These are phyloP conservation scores for Kickxella alabastrina DNA, from an alignment of 192 early-diverging fungal genomes.

Conservation along the genomic window DNA sequence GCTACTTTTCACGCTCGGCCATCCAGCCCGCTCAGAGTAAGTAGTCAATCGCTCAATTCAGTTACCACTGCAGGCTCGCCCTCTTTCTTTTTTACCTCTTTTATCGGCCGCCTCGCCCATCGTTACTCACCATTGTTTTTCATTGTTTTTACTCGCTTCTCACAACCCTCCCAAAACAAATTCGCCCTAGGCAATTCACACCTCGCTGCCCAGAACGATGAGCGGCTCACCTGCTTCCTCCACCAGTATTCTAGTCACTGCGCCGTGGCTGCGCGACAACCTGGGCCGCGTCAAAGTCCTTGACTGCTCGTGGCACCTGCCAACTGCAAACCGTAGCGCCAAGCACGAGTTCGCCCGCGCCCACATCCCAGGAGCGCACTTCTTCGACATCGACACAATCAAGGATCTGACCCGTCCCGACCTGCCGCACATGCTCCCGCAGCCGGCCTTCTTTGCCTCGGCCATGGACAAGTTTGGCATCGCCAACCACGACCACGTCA, in stretches of 20 bases:
- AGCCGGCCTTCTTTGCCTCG: slow-evolving; percentile 63
- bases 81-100: too few species aligned
- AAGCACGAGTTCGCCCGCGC: slow-evolving; percentile 65
- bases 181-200: too few species aligned
- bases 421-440: slow-evolving; percentile 92
- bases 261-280: slow-evolving; percentile 60
- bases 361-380: slow-evolving; percentile 69
- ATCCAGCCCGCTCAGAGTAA: too few species aligned
- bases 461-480: slow-evolving; percentile 74
- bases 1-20: too few species aligned
- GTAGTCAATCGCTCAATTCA: too few species aligned
- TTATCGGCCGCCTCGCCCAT: too few species aligned
- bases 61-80: too few species aligned
- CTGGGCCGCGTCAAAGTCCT: slow-evolving; percentile 65
- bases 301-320: slow-evolving; percentile 93
- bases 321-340: slow-evolving; percentile 61
- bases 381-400: slow-evolving; percentile 87
- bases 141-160: too few species aligned
- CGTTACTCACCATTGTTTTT: too few species aligned
- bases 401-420: slow-evolving; percentile 61
- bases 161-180: too few species aligned
- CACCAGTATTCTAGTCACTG: slow-evolving; percentile 41
- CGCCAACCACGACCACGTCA: slow-evolving; percentile 73
- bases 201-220: not conserved
- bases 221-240: not conserved